A percentile compares a stretch with the other conserved stretches of the same genome.
phyloP scores from a whole-genome alignment of 1,284 basidiomycete species.

The Termitomyces sp. region DNA sequence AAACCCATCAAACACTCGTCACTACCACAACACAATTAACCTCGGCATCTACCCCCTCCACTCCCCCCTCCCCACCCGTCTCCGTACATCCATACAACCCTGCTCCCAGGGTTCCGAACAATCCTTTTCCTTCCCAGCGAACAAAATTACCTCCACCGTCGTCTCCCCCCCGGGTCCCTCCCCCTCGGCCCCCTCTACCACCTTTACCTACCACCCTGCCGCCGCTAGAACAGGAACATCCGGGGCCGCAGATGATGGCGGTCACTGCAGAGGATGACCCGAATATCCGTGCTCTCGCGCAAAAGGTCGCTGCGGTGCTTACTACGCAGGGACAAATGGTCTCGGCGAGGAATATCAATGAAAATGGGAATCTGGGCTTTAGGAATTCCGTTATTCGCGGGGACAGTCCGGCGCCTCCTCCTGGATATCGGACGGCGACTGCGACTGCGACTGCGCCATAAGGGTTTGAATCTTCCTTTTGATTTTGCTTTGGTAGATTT shows the following conservation, averaged over 20 bases:
- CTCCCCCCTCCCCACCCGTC: background rate
- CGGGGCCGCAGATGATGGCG: background rate
- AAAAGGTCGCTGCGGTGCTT: constrained; percentile 28
- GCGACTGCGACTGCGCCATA: background rate
- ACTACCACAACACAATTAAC: background rate
- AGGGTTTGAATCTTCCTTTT: background rate
- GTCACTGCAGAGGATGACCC: constrained; percentile 1
- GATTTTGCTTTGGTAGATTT: background rate
- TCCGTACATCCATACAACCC: background rate
- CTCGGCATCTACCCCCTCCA: background rate
- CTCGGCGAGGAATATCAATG: background rate
- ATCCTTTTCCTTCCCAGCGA: background rate
- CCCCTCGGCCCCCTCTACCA: background rate
- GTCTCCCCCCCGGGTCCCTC: background rate
- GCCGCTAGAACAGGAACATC: constrained; percentile 5
- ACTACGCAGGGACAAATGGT: constrained; percentile 16
- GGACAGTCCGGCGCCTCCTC: constrained; percentile 18
- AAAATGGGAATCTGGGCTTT: background rate
- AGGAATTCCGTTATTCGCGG: constrained; percentile 1
- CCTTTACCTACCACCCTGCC: background rate
- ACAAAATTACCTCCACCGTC: background rate
- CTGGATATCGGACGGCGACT: constrained; percentile 14
- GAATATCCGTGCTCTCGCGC: constrained; percentile 28
- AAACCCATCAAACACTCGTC: background rate
- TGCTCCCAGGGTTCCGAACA: background rate